phyloP scores from a whole-genome alignment of 2,329 filamentous ascomycete genomes.

The Pseudogymnoascus sp. region DNA sequence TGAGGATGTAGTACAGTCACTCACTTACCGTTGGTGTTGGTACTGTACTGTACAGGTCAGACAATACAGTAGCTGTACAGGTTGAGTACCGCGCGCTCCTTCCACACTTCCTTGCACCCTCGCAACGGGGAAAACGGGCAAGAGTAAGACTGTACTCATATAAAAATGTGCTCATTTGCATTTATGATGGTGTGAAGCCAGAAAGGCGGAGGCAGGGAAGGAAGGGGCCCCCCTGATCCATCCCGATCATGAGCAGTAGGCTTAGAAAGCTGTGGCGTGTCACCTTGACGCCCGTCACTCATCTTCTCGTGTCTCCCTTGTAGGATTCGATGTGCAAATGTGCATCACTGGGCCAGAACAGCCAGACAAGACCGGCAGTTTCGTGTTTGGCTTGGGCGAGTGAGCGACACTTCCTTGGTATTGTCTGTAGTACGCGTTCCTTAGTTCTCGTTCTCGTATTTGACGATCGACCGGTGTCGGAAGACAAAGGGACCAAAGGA shows the following conservation, averaged over 20 bases:
- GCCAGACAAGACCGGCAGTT: neutral
- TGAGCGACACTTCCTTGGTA: neutral
- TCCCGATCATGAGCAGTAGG: neutral
- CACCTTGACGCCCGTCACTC: neutral
- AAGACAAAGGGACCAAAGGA: neutral
- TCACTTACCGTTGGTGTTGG: neutral
- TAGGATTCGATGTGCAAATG: neutral
- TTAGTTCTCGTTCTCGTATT: neutral
- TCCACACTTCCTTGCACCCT: neutral
- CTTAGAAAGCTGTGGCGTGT: neutral
- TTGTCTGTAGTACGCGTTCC: neutral
- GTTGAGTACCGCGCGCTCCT: neutral
- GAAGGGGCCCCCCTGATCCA: neutral
- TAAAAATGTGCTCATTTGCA: neutral
- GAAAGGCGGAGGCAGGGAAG: neutral
- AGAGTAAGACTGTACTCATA: slow-evolving; percentile 5
- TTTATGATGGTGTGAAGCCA: slow-evolving; percentile 4
- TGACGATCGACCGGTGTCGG: slow-evolving; percentile 1
- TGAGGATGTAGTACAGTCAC: neutral
- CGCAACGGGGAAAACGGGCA: neutral
- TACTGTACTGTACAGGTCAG: neutral
- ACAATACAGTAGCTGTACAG: neutral
- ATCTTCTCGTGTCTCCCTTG: neutral
- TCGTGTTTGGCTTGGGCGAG: neutral
- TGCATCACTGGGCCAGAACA: slow-evolving; percentile 3